Conservation (phyloP, 1,139 yeast genomes). For the Candida buenavistaensis region DNA sequence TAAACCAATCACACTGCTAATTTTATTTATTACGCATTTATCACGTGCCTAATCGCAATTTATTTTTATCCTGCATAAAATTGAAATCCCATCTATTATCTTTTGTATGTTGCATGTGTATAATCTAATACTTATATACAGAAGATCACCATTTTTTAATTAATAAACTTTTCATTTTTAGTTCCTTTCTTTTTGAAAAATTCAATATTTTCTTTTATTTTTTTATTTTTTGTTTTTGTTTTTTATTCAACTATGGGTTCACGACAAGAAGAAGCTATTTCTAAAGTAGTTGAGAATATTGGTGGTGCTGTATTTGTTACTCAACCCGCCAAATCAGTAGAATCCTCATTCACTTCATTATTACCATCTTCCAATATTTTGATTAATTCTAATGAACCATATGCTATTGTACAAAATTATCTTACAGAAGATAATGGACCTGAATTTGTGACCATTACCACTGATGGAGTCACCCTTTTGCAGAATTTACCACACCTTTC, state of each 20-base stretch:
- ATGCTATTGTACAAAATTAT: slow-evolving; percentile 40
- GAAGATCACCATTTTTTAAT: too few species aligned
- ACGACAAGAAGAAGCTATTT: slow-evolving; percentile 17
- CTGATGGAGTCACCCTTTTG: slow-evolving; percentile 55
- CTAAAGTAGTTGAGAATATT: slow-evolving; percentile 21
- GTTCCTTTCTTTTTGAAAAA: too few species aligned
- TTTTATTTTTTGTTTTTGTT: too few species aligned
- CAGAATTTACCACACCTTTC: slow-evolving; percentile 57
- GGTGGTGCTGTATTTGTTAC: slow-evolving; percentile 38
- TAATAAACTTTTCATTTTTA: too few species aligned
- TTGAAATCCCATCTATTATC: too few species aligned
- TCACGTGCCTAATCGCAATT: slow-evolving; percentile 7
- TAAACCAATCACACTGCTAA: slow-evolving; percentile 4
- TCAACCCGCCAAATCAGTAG: slow-evolving; percentile 49
- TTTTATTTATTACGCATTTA: slow-evolving; percentile 4
- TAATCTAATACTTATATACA: slow-evolving; percentile 1
- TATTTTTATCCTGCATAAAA: not conserved
- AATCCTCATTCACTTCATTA: slow-evolving; percentile 29
- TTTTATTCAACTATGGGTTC: slow-evolving; percentile 17
- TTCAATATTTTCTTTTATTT: too few species aligned
- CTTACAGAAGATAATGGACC: slow-evolving; percentile 17
- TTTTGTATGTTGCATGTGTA: too few species aligned
- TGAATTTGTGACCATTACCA: slow-evolving; percentile 46
- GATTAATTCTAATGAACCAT: slow-evolving; percentile 55
- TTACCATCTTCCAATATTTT: slow-evolving; percentile 31